Conservation (phyloP, 2,329 filamentous ascomycete genomes). For the Nigrograna mackinnonii region DNA sequence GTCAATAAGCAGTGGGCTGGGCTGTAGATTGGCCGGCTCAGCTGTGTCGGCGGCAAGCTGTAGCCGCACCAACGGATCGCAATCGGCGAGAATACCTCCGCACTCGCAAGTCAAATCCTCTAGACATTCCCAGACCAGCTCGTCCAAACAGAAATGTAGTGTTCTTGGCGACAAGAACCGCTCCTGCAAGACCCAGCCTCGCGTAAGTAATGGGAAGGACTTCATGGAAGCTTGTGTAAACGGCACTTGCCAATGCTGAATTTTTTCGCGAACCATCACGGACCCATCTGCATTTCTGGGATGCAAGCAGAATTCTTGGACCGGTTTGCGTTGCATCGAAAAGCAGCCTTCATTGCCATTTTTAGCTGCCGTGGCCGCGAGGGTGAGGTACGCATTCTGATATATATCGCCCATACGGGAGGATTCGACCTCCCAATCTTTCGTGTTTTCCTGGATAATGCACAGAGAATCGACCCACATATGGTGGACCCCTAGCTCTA, state of each 20-base stretch:
- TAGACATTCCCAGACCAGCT: too few species aligned
- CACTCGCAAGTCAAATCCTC: too few species aligned
- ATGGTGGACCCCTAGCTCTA: slow-evolving; percentile 14
- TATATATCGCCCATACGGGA: slow-evolving; percentile 14
- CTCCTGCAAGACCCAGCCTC: slow-evolving; percentile 28
- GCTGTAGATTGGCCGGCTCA: too few species aligned
- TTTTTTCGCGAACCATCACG: too few species aligned
- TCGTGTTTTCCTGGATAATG: slow-evolving; percentile 12
- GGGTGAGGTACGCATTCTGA: slow-evolving; percentile 8
- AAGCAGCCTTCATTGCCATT: too few species aligned
- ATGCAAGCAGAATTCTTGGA: slow-evolving; percentile 9
- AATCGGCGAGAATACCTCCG: too few species aligned
- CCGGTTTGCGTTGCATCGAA: too few species aligned
- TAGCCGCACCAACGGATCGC: too few species aligned
- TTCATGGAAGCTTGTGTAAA: slow-evolving; percentile 8
- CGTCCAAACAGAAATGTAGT: slow-evolving; percentile 25
- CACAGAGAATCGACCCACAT: slow-evolving; percentile 23
- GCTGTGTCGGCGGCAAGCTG: too few species aligned
- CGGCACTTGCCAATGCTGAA: not conserved
- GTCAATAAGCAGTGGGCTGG: too few species aligned
- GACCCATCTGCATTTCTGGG: not conserved
- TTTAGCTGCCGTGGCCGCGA: slow-evolving; percentile 12
- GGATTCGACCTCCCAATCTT: slow-evolving; percentile 14
- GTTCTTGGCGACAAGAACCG: slow-evolving; percentile 19
- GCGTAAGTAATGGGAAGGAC: slow-evolving; percentile 10